Evolutionary conservation across 805 yeast genomes (phyloP).

Genomic region (Spathaspora sp.): DNA sequence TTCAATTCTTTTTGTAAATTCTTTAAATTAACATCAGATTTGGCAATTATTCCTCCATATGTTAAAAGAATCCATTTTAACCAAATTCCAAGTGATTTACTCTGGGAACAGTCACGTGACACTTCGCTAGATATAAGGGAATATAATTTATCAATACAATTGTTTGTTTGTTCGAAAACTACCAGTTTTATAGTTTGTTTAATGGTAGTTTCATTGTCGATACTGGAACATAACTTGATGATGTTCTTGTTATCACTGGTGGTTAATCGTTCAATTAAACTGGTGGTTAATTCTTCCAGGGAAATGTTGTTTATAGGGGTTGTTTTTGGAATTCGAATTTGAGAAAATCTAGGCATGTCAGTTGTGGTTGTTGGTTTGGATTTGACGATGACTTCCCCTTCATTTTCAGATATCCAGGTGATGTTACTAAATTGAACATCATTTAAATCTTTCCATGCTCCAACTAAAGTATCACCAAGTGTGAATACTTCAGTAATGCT

Average conservation of each 20-base stretch:
- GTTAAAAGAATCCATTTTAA: constrained; percentile 73
- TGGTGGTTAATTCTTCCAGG: constrained; percentile 16
- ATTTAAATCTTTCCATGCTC: background rate
- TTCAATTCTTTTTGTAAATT: constrained; percentile 55
- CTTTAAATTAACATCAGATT: constrained; percentile 51
- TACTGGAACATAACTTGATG: constrained; percentile 23
- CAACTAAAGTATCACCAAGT: background rate
- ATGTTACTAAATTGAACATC: background rate
- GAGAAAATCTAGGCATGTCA: background rate
- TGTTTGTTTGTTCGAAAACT: background rate
- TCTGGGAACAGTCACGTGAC: constrained; percentile 23
- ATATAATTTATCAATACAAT: constrained; percentile 20
- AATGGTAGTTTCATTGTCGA: constrained; percentile 27
- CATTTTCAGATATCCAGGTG: background rate
- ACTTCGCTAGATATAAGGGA: constrained; percentile 24
- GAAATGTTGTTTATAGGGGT: constrained; percentile 18
- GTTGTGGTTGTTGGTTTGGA: background rate
- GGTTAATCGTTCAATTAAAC: constrained; percentile 13
- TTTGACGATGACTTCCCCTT: background rate
- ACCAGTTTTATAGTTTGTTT: constrained; percentile 30
- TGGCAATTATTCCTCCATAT: constrained; percentile 62
- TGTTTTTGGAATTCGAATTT: constrained; percentile 6
- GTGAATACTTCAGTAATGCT: background rate
- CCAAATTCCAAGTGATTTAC: constrained; percentile 51
- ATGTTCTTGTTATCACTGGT: constrained; percentile 10